phyloP scores from a whole-genome alignment of 768 basidiomycete genomes.

The Termitomyces sp. region DNA sequence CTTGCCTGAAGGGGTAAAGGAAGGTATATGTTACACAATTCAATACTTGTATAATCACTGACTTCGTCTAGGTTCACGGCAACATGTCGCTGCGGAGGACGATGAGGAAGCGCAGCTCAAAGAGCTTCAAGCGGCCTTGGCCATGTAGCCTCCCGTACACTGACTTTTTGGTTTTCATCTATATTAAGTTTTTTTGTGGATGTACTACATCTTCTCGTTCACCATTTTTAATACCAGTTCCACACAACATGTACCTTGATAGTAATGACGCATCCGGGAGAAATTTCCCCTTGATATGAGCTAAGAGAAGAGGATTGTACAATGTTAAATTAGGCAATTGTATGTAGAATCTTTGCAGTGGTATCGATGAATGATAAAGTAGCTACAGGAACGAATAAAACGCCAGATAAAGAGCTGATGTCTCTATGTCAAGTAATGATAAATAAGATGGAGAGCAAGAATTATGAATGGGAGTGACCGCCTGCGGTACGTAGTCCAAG shows the following conservation, averaged over 20 bases:
- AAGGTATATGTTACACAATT: slow-evolving; percentile 36
- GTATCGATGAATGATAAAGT: slow-evolving; percentile 25
- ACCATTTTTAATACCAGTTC: slow-evolving; percentile 15
- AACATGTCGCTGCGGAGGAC: slow-evolving; percentile 55
- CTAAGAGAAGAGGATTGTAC: slow-evolving; percentile 14
- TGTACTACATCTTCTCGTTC: slow-evolving; percentile 16
- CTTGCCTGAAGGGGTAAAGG: slow-evolving; percentile 58
- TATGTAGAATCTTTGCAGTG: slow-evolving; percentile 24
- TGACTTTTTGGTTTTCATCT: slow-evolving; percentile 12
- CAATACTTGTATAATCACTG: background rate
- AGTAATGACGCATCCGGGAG: slow-evolving; percentile 18
- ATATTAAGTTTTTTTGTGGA: slow-evolving; percentile 13
- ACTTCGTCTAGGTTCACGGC: slow-evolving; percentile 11
- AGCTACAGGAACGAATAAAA: slow-evolving; percentile 19
- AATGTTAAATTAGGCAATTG: slow-evolving; percentile 22
- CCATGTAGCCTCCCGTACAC: slow-evolving; percentile 50
- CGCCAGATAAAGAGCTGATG: slow-evolving; percentile 18
- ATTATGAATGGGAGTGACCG: slow-evolving; percentile 25
- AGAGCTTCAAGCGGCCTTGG: slow-evolving; percentile 82
- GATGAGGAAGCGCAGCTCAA: slow-evolving; percentile 90
- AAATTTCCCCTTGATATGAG: background rate
- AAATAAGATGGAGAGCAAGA: slow-evolving; percentile 3
- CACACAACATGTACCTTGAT: slow-evolving; percentile 18
- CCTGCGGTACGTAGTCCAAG: slow-evolving; percentile 62
- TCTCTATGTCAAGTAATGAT: slow-evolving; percentile 17